Conservation (phyloP, 1,284 basidiomycete species). For the Coriolopsis trogii region DNA sequence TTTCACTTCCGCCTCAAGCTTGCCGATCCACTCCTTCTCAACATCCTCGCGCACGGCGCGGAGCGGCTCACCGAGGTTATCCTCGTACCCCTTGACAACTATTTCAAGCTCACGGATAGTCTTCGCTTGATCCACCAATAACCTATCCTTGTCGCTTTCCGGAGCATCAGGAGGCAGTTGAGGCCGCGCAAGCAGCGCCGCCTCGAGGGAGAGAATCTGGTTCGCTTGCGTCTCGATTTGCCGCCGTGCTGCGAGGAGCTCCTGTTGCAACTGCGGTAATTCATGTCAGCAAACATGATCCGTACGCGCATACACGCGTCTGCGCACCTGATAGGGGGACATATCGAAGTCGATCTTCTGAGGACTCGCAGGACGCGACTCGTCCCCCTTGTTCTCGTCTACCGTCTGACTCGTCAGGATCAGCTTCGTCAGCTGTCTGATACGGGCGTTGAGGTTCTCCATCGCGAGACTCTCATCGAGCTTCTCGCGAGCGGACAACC, state of each 20-base stretch:
- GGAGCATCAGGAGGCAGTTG: slow-evolving; percentile 58
- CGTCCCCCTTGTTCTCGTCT: slow-evolving; percentile 64
- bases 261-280: slow-evolving; percentile 74
- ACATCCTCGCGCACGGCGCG: slow-evolving; percentile 79
- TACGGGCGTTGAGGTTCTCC: slow-evolving; percentile 78
- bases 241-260: slow-evolving; percentile 74
- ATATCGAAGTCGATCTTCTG: slow-evolving; percentile 85
- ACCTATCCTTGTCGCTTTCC: slow-evolving; percentile 69
- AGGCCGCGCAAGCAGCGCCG: slow-evolving; percentile 65
- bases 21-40: slow-evolving; percentile 74
- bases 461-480: slow-evolving; percentile 79
- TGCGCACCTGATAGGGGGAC: slow-evolving; percentile 74
- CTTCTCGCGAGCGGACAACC: slow-evolving; percentile 77
- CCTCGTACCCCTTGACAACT: slow-evolving; percentile 69
- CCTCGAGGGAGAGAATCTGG: slow-evolving; percentile 82
- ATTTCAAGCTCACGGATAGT: slow-evolving; percentile 74
- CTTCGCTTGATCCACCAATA: slow-evolving; percentile 69
- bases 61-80: slow-evolving; percentile 70
- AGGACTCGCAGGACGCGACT: slow-evolving; percentile 77
- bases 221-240: slow-evolving; percentile 77
- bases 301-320: neutral
- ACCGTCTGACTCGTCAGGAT: slow-evolving; percentile 86
- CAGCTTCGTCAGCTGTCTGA: slow-evolving; percentile 84
- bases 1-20: slow-evolving; percentile 62
- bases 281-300: neutral